Percentiles rank a stretch among this genome's conserved stretches.
phyloP scores from a whole-genome alignment of 768 basidiomycete species.

The Candolleomyces eurysporus region DNA sequence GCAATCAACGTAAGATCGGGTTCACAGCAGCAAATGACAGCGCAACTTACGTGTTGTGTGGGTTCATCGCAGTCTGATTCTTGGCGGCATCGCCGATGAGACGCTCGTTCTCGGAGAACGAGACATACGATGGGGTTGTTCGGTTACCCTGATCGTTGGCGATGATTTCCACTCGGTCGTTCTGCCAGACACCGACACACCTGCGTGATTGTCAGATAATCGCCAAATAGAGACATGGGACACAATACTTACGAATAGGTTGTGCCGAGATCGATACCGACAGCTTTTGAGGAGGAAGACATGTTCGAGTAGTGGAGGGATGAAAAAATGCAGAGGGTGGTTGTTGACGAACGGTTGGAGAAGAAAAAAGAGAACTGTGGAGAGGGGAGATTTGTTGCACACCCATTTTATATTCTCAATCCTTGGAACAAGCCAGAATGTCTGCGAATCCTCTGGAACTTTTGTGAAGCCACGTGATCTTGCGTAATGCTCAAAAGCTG shows the following conservation, averaged over 20 bases:
- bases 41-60: constrained; percentile 71
- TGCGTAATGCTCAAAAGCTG: constrained; percentile 17
- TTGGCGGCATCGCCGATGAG: constrained; percentile 99
- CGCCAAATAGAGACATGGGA: background rate
- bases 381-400: constrained; percentile 11
- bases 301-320: constrained; percentile 30
- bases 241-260: constrained; percentile 76
- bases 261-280: constrained; percentile 90
- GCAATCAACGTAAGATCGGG: constrained; percentile 11
- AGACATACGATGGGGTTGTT: constrained; percentile 94
- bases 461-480: constrained; percentile 36
- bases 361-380: constrained; percentile 18
- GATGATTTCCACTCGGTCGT: constrained; percentile 98
- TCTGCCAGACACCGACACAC: constrained; percentile 99
- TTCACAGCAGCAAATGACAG: background rate
- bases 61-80: constrained; percentile 99
- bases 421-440: constrained; percentile 40
- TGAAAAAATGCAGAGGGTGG: background rate
- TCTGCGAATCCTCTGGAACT: constrained; percentile 47
- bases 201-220: constrained; percentile 35
- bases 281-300: constrained; percentile 72
- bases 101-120: constrained; percentile 93
- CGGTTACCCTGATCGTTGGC: constrained; percentile 95
- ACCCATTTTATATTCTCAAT: constrained; percentile 33
- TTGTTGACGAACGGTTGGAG: background rate